Conservation (phyloP, 2,329 filamentous ascomycete species). For the Sordariomycetes sp. region DNA sequence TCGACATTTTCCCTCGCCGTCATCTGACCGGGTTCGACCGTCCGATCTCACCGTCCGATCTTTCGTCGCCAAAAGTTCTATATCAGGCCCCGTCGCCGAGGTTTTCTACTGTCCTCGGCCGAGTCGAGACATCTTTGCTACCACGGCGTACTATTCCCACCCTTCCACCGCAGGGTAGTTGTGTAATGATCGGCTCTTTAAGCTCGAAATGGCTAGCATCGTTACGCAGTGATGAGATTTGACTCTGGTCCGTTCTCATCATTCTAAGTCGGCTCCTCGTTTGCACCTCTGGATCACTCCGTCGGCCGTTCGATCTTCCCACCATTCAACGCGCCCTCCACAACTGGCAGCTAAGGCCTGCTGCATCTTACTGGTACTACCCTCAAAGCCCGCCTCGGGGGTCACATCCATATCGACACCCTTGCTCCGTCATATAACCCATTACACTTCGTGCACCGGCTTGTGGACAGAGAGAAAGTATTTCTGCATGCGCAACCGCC, state of each 20-base stretch:
- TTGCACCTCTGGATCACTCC: neutral
- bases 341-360: neutral
- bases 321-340: neutral
- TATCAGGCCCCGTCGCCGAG: neutral
- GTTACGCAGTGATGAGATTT: neutral
- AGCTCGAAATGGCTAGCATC: neutral
- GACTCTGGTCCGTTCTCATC: neutral
- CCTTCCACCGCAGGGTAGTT: neutral
- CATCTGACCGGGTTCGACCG: neutral
- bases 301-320: neutral
- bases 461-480: neutral
- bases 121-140: neutral
- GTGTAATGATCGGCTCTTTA: neutral
- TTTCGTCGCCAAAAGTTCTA: neutral
- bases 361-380: neutral
- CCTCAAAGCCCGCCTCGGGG: neutral
- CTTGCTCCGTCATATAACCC: neutral
- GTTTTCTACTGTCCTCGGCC: neutral
- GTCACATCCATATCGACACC: neutral
- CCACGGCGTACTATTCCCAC: neutral
- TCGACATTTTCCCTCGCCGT: neutral
- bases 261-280: neutral
- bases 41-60: neutral
- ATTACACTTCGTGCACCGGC: neutral
- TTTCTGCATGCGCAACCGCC: neutral